Conservation (phyloP, 2,329 filamentous ascomycete genomes). For the Colletotrichum limetticola region DNA sequence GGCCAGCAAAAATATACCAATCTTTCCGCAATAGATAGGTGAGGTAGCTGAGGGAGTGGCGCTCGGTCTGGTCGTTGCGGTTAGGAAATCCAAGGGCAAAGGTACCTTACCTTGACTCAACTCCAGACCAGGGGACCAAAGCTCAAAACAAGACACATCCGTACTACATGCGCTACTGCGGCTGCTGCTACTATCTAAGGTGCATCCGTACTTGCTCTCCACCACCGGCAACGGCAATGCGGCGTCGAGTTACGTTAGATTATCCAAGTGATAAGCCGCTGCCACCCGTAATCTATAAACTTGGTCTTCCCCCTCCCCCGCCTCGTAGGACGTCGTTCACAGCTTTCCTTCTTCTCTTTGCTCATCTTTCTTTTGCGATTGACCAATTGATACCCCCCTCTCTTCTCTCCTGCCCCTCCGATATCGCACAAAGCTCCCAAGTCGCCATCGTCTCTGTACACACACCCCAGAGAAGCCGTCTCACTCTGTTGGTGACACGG, state of each 20-base stretch:
- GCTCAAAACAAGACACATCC: conserved; percentile 13
- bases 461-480: not conserved
- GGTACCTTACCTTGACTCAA: conserved; percentile 23
- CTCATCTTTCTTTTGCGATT: conserved; percentile 1
- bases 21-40: not conserved
- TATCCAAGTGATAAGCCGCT: conserved; percentile 29
- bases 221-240: conserved; percentile 6
- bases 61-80: conserved; percentile 13
- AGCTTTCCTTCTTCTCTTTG: not conserved
- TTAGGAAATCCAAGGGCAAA: not conserved
- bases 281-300: conserved; percentile 36
- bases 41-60: not conserved
- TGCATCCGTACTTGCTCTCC: not conserved
- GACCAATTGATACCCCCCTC: conserved; percentile 10
- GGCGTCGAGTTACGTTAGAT: not conserved
- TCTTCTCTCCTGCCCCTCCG: not conserved
- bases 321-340: not conserved
- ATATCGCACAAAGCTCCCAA: conserved; percentile 12
- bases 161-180: conserved; percentile 1
- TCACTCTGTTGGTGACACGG: not conserved
- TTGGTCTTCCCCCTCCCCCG: conserved; percentile 16
- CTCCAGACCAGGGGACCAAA: conserved; percentile 17
- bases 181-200: not conserved
- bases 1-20: conserved; percentile 2
- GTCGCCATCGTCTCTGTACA: not conserved